A percentile compares a stretch with the other conserved stretches of the same genome.
These are phyloP conservation scores for Elsinoe australis DNA, from an alignment of 2,329 filamentous ascomycete species.

Conservation along the genomic window DNA sequence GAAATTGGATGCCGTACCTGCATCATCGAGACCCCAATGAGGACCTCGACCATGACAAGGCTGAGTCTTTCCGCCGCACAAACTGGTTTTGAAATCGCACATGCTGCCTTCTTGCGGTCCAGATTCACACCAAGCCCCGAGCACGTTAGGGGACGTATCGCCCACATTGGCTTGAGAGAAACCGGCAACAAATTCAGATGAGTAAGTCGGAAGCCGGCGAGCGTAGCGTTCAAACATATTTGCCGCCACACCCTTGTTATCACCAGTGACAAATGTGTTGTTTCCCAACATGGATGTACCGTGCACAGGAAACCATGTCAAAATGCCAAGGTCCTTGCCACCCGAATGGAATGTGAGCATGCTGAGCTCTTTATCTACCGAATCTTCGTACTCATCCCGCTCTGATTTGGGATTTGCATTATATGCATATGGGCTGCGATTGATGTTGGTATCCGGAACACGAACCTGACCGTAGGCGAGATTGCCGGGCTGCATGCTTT, in stretches of 20 bases:
- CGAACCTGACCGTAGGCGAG: slow-evolving; percentile 63
- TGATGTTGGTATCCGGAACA: slow-evolving; percentile 72
- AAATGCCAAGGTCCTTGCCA: slow-evolving; percentile 65
- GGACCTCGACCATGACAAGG: slow-evolving; percentile 69
- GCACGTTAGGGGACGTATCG: slow-evolving; percentile 80
- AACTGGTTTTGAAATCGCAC: slow-evolving; percentile 75
- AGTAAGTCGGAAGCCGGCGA: slow-evolving; percentile 13
- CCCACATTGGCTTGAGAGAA: slow-evolving; percentile 90
- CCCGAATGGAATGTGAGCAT: slow-evolving; percentile 67
- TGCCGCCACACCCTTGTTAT: slow-evolving; percentile 92
- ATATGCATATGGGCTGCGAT: slow-evolving; percentile 82
- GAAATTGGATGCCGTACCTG: slow-evolving; percentile 60
- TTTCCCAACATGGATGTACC: slow-evolving; percentile 87
- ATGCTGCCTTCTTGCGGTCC: slow-evolving; percentile 54
- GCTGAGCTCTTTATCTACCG: slow-evolving; percentile 71
- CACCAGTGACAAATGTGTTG: slow-evolving; percentile 84
- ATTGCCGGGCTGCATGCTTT: slow-evolving; percentile 60
- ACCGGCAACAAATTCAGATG: slow-evolving; percentile 66
- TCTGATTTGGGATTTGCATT: slow-evolving; percentile 75
- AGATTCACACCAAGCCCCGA: slow-evolving; percentile 85
- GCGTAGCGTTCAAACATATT: slow-evolving; percentile 68
- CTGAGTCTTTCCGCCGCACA: slow-evolving; percentile 66
- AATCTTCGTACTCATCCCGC: slow-evolving; percentile 57
- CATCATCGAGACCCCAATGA: slow-evolving; percentile 57
- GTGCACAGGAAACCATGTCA: slow-evolving; percentile 90